Base-by-base conservation (phyloP, 1,284 basidiomycete species). In the Phlebopus sp. region DNA sequence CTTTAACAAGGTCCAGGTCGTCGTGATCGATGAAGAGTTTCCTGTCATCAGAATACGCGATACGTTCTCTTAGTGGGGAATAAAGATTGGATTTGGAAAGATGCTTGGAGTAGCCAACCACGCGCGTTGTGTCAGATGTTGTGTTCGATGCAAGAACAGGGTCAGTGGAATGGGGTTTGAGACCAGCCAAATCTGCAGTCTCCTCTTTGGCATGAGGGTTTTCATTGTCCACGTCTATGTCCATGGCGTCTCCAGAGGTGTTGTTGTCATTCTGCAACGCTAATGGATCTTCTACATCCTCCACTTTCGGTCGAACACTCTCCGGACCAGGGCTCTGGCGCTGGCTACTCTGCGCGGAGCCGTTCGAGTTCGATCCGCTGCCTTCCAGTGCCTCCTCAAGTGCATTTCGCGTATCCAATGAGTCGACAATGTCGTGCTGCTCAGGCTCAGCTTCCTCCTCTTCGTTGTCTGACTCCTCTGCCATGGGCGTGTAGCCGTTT, bases 371-470 rank as follows among this genome's bases (percentile, higher is more conserved):
- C 37, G 50, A 60, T 14, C 50, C 55, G 25, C 64, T 65, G 18
- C 63, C 64, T 6, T 76, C 75, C 17, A 84, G 63, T 7, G 76
- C 76, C 19, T 82, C 81, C 47, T 79, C 70, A 18, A 86, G 63
- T 5, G 70, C 58, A 13, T 66, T 59, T 8, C 73, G 59, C 5
- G 80, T 72, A 47, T 81, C 79, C 13, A 87, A 70, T 6, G 69
- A 70, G 62, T 89, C 81, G n/a, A 78, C 63, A 9, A 82, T 71
- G 42, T 76, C 75, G 50, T 70, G 72, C 42, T 70, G 69, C 35
- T 79, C 78, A 51, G 69, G 69, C 38, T 82, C 76, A n/a, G 67
- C 80, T 7, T 84, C 82, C 37, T 83, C 82, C 9, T 86, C 84
- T 14, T 77, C 69, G 37, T 69, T 74, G 29, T 75, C 76, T 15